phyloP scores from a whole-genome alignment of 2,329 filamentous ascomycete genomes.

The Helminthosporium solani region DNA sequence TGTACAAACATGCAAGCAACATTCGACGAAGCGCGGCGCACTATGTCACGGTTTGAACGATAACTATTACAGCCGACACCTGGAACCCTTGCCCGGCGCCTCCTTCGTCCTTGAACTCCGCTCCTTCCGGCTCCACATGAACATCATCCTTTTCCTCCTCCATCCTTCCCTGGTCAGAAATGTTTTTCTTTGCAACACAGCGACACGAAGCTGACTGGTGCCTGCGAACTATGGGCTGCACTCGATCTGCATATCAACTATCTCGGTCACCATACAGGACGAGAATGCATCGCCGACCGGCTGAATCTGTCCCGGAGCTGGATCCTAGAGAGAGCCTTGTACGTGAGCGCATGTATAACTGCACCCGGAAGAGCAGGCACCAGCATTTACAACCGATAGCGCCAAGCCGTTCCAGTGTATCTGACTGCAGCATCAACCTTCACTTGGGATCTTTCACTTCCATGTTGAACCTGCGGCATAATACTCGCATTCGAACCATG shows the following conservation, averaged over 20 bases:
- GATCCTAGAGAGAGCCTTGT: slow-evolving; percentile 12
- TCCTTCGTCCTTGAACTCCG: slow-evolving; percentile 15
- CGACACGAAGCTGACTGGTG: slow-evolving; percentile 11
- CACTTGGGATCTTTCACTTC: slow-evolving; percentile 8
- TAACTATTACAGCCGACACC: slow-evolving; percentile 15
- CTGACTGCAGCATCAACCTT: slow-evolving; percentile 17
- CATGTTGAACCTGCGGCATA: slow-evolving; percentile 13
- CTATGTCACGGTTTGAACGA: slow-evolving; percentile 17
- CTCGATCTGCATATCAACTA: slow-evolving; percentile 7
- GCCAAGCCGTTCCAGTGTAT: slow-evolving; percentile 14
- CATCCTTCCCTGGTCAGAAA: slow-evolving; percentile 13
- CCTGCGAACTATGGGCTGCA: slow-evolving; percentile 11
- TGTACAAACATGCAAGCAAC: slow-evolving; percentile 3
- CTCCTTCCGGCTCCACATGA: slow-evolving; percentile 21
- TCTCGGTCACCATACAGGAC: slow-evolving; percentile 7
- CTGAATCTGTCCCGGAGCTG: slow-evolving; percentile 22
- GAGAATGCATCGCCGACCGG: slow-evolving; percentile 10
- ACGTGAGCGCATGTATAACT: slow-evolving; percentile 7
- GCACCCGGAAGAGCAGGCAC: slow-evolving; percentile 1
- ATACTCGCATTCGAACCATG: slow-evolving; percentile 7
- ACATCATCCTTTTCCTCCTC: slow-evolving; percentile 10
- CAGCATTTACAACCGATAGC: slow-evolving; percentile 11
- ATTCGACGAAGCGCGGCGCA: slow-evolving; percentile 4
- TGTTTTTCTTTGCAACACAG: slow-evolving; percentile 13
- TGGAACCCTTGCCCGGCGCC: slow-evolving; percentile 15